Percentiles rank a stretch among this genome's conserved stretches.
These are phyloP conservation scores for Petasospora rhodanensis DNA, from an alignment of 1,139 yeast genomes.

Conservation along the genomic window DNA sequence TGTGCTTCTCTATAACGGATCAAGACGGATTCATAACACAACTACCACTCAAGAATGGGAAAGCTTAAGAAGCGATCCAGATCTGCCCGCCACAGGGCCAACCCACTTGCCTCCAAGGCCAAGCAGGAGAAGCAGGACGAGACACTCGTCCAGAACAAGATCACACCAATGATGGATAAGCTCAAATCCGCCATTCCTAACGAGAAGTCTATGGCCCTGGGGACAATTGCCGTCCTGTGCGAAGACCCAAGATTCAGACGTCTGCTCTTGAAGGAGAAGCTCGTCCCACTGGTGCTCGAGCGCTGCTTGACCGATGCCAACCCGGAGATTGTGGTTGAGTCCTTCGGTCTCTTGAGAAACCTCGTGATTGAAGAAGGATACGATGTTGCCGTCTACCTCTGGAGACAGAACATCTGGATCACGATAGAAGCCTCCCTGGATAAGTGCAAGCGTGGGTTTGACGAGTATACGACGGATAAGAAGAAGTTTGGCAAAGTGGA, in stretches of 20 bases:
- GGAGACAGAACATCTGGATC: constrained; percentile 77
- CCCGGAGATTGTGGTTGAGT: constrained; percentile 72
- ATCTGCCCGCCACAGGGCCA: constrained; percentile 48
- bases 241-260: constrained; percentile 66
- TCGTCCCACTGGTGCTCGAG: constrained; percentile 60
- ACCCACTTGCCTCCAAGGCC: constrained; percentile 33
- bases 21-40: too few species aligned
- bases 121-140: constrained; percentile 41
- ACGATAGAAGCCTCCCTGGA: constrained; percentile 46
- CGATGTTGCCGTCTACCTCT: constrained; percentile 65
- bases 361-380: constrained; percentile 86
- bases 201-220: constrained; percentile 75
- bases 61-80: constrained; percentile 70
- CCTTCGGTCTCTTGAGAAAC: constrained; percentile 77
- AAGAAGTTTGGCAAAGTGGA: constrained; percentile 39
- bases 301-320: constrained; percentile 62
- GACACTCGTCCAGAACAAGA: constrained; percentile 47
- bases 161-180: constrained; percentile 64
- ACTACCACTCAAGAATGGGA: too few species aligned
- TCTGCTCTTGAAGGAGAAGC: constrained; percentile 62
- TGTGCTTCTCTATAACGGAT: too few species aligned
- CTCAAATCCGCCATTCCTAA: constrained; percentile 59
- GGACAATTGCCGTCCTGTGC: constrained; percentile 65
- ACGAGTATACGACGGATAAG: constrained; percentile 31
- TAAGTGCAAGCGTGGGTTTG: constrained; percentile 47